phyloP scores from a whole-genome alignment of 1,284 basidiomycete species.

The Puccinia coronata region DNA sequence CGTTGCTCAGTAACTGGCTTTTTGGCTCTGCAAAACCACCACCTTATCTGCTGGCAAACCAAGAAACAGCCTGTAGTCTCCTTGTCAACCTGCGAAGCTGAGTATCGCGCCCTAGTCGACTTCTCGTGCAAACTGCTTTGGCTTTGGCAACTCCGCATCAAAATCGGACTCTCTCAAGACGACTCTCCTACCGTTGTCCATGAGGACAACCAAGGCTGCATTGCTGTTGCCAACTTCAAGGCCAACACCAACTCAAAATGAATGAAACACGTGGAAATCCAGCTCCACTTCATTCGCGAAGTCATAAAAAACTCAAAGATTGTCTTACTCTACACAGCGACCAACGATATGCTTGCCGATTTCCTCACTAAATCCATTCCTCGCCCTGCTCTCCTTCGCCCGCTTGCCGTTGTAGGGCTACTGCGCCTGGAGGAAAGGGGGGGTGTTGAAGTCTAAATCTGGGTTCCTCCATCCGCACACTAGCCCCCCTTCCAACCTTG shows the following conservation, averaged over 20 bases:
- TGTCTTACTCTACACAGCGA: not conserved
- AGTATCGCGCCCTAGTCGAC: not conserved
- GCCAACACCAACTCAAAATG: not conserved
- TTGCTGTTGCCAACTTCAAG: not conserved
- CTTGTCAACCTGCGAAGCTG: not conserved
- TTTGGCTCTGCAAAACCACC: not conserved
- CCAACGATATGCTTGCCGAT: not conserved
- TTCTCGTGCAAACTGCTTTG: not conserved
- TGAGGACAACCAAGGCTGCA: not conserved
- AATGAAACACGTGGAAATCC: not conserved
- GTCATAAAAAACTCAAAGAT: not conserved
- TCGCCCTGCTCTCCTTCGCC: no score
- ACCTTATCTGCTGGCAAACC: not conserved
- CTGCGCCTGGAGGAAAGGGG: no score
- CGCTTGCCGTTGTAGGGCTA: no score
- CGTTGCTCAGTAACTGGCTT: not conserved
- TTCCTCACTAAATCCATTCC: not conserved
- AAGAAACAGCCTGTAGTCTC: constrained; percentile 23
- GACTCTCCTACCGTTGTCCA: not conserved
- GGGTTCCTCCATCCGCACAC: no score
- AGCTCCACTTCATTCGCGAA: not conserved
- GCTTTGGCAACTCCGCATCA: not conserved
- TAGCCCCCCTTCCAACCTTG: no score
- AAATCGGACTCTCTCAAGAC: not conserved
- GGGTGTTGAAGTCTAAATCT: no score